Base-by-base conservation (phyloP, 169 alveolate genomes). In the Eimeria falciformis region DNA sequence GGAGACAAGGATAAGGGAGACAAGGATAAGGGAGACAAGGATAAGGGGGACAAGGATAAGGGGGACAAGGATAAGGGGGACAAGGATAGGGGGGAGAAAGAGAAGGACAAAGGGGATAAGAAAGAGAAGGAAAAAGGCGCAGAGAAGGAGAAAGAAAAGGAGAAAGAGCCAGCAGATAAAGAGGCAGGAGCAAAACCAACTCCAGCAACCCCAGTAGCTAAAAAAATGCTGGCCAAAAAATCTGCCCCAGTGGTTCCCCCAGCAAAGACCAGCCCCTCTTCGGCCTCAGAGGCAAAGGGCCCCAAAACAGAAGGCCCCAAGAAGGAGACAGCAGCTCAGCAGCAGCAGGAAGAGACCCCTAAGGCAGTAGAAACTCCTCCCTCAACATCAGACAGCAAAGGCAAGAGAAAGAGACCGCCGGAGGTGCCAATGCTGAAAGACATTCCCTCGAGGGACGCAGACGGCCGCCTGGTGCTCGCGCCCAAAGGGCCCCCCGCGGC, bases 231-330 rank as follows among this genome's bases (percentile, higher is more conserved):
- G 81, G 75, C 6, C 91, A 62, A 62, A 45, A 77, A 21, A 55
- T 90, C 29, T 77, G 78, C 53, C 66, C 94, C 40, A 90, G 94
- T 6, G 94, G 94, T 1, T 79, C 37, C 79, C 47, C 78, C 66
- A 77, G 78, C 55, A 90, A 90, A 45, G 78, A 77, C 37, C 83
- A 90, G 37, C 29, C 40, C 45, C 40, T 90, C 2, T 81, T 90
- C 37, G 78, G 83, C 0, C 71, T 84, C 33, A 65, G 94, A 21
- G 75, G 94, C 91, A 90, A 77, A 79, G 2, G 94, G 94, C 3
- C 89, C 90, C 21, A 77, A 37, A 14, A 71, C 78, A 3, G 91
- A 55, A 27, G 40, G 65, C 43, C 78, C 62, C 91, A 43, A 77
- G 17, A 71, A 50, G 18, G 87, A 45, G 23, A 47, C 73, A 23